phyloP scores from a whole-genome alignment of 768 basidiomycete species.

The Crassisporium funariophilum region DNA sequence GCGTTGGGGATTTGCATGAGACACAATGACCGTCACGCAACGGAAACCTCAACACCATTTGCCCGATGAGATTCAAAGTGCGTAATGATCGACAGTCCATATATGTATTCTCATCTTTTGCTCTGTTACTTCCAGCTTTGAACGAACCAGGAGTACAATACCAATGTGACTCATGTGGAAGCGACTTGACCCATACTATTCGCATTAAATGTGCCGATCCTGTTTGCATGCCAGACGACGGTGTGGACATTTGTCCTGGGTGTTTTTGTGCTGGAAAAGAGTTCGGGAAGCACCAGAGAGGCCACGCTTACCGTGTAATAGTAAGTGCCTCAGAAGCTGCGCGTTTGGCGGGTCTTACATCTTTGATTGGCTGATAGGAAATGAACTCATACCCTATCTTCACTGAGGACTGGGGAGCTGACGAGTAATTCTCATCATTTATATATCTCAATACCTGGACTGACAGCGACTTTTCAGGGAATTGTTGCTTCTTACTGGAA shows the following conservation, averaged over 20 bases:
- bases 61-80: constrained; percentile 68
- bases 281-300: constrained; percentile 79
- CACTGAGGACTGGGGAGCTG: constrained; percentile 94
- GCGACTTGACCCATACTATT: constrained; percentile 94
- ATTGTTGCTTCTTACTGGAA: constrained; percentile 84
- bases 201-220: constrained; percentile 95
- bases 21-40: constrained; percentile 64
- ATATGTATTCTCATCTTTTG: constrained; percentile 16
- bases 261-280: constrained; percentile 95
- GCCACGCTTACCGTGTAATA: constrained; percentile 90
- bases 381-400: constrained; percentile 97
- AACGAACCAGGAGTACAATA: constrained; percentile 84
- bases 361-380: constrained; percentile 57
- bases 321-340: constrained; percentile 43
- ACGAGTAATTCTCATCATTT: constrained; percentile 61
- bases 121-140: constrained; percentile 48
- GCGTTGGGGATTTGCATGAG: constrained; percentile 12
- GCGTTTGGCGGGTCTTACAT: constrained; percentile 8
- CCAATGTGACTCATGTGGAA: constrained; percentile 79
- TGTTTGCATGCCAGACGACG: constrained; percentile 61
- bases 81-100: constrained; percentile 27
- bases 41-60: constrained; percentile 65
- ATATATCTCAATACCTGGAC: not conserved
- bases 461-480: constrained; percentile 54
- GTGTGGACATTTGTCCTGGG: constrained; percentile 89